Base-by-base conservation (phyloP, 2,329 filamentous ascomycete genomes). In the Aspergillus tubingensis region DNA sequence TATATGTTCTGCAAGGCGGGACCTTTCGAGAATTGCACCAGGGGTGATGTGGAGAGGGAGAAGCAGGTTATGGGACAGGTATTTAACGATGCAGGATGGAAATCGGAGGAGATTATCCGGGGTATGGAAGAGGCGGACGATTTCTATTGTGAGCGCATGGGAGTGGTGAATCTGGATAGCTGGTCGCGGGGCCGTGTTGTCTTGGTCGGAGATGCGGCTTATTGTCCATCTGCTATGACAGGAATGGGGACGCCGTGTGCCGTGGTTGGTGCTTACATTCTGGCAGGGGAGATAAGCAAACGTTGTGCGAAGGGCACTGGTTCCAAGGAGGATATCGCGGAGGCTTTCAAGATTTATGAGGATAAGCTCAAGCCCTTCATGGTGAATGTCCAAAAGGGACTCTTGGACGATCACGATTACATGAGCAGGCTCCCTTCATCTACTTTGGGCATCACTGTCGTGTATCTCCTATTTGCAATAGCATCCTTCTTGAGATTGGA, bases 261-360 rank as follows among this genome's bases (percentile, higher is more conserved):
- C 1, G 59, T 80, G 11, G 63, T 71, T 1, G 77, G 76, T 0
- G 81, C 82, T 0, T 88, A 87, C 66, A 70, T 86, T 2, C 75
- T 88, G 3, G 85, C 85, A 0, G 85, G 85, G 1, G 85, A 78
- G 54, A 67, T 79, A 10, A 55, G 52, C 2, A 70, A 36, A 13
- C 58, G 23, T 62, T 74, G 27, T 58, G 58, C 27, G 77, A 62
- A 64, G 0, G 30, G 61, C 10, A 65, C 72, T 43, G 58, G 59
- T 43, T 17, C 30, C 0, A 59, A 57, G 5, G 61, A 63, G 5
- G 64, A 82, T 77, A 21, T 71, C 83, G 11, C 65, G 67, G 38
- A 70, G 68, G 58, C 60, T 5, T 21, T 64, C 6, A 25, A 47
- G 13, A 23, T 2, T 0, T 86, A 85, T 60, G 79, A 84, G 57